Evolutionary conservation across 148 eudicot genomes (phyloP).

Genomic region (Salicornia ramosissima): DNA sequence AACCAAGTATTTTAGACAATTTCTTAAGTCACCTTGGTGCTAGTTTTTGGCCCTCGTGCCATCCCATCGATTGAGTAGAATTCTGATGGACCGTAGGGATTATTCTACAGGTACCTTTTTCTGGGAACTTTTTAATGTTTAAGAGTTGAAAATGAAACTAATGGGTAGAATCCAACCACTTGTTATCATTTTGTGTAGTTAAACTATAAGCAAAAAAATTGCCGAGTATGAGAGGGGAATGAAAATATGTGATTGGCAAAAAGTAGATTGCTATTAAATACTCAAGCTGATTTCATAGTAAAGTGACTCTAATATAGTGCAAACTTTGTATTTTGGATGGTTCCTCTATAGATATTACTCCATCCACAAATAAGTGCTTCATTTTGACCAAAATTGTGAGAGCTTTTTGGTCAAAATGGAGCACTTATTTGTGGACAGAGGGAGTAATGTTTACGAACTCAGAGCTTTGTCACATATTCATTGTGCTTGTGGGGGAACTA

Average conservation of each 20-base stretch:
- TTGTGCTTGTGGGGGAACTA: background rate
- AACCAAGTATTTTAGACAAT: background rate
- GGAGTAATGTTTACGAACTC: background rate
- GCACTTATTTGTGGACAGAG: no score
- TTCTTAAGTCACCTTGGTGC: background rate
- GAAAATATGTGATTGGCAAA: background rate
- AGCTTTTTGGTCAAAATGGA: no score
- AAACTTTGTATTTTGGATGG: background rate
- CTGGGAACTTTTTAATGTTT: background rate
- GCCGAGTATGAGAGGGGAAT: background rate
- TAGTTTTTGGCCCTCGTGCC: background rate
- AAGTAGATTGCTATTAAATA: background rate
- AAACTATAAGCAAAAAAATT: no score
- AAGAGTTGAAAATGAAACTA: background rate
- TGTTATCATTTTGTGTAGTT: background rate
- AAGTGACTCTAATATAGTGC: conserved; percentile 5
- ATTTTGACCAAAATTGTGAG: no score
- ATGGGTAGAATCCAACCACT: background rate
- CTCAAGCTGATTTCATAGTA: background rate
- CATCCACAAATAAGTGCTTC: no score
- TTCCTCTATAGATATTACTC: no score
- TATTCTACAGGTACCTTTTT: background rate
- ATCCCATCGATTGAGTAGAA: background rate
- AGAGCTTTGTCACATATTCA: background rate
- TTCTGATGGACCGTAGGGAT: background rate